Percentiles rank a stretch among this genome's conserved stretches.
These are phyloP conservation scores for Cryphonectria carpinicola DNA, from an alignment of 2,329 filamentous ascomycete species.

Conservation along the genomic window DNA sequence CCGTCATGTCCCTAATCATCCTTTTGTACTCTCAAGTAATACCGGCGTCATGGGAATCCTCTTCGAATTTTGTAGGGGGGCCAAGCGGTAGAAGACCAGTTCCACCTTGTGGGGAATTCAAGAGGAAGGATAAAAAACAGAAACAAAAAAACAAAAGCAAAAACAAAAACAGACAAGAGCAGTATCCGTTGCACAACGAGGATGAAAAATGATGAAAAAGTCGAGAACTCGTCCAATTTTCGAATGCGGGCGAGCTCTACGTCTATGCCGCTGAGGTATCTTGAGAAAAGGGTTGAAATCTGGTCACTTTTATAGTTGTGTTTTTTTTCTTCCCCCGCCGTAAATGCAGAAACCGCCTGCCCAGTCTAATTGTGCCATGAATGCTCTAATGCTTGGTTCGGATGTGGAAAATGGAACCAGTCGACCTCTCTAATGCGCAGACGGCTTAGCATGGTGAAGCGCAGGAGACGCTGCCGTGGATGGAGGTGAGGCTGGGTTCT, in stretches of 20 bases:
- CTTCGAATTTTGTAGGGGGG: neutral
- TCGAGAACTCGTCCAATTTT: slow-evolving; percentile 34
- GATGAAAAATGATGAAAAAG: slow-evolving; percentile 19
- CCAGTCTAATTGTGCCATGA: slow-evolving; percentile 51
- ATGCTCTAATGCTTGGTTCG: slow-evolving; percentile 50
- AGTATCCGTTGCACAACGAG: slow-evolving; percentile 26
- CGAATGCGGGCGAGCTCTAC: slow-evolving; percentile 41
- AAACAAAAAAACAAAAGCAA: no score
- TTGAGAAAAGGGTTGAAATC: slow-evolving; percentile 46
- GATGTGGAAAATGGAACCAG: slow-evolving; percentile 41
- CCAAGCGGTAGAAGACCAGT: slow-evolving; percentile 16
- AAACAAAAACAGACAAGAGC: slow-evolving; percentile 15
- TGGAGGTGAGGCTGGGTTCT: slow-evolving; percentile 70
- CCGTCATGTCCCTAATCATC: slow-evolving; percentile 26
- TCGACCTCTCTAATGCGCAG: slow-evolving; percentile 54
- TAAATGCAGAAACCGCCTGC: slow-evolving; percentile 54
- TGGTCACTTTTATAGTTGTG: slow-evolving; percentile 52
- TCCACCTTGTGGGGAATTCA: neutral
- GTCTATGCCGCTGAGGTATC: slow-evolving; percentile 56
- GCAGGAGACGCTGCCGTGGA: slow-evolving; percentile 69
- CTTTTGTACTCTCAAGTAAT: slow-evolving; percentile 15
- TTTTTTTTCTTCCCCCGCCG: slow-evolving; percentile 44
- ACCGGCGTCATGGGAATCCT: neutral
- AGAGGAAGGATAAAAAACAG: neutral
- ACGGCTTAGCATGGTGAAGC: slow-evolving; percentile 63